Conservation (phyloP, 164 flowering plant species). For the Vitis vinifera region DNA sequence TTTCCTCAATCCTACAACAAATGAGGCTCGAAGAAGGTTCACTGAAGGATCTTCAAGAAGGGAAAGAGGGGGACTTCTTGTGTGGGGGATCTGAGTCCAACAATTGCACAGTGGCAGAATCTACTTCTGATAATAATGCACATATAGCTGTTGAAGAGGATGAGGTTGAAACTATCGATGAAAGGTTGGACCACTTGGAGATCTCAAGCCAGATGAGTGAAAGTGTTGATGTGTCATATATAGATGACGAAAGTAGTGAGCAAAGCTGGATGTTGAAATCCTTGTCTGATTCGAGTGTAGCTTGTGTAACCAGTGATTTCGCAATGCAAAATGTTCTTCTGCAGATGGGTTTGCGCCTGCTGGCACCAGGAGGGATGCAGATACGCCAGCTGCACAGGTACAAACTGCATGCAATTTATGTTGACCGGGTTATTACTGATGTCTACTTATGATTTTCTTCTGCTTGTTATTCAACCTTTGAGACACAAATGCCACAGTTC, state of each 20-base stretch:
- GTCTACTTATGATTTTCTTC: not conserved
- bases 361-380: constrained; percentile 96
- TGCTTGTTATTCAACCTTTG: not conserved
- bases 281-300: constrained; percentile 88
- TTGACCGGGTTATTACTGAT: not conserved
- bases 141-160: constrained; percentile 24
- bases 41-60: constrained; percentile 18
- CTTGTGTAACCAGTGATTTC: constrained; percentile 88
- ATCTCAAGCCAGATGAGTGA: constrained; percentile 47
- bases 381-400: constrained; percentile 93
- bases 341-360: constrained; percentile 90
- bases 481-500: too few relatives aligned
- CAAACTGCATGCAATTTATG: not conserved
- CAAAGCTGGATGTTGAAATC: constrained; percentile 87
- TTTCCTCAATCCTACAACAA: constrained; percentile 44
- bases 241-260: constrained; percentile 73
- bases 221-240: constrained; percentile 43
- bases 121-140: constrained; percentile 5
- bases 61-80: constrained; percentile 4
- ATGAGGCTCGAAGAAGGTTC: constrained; percentile 60
- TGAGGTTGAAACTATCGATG: constrained; percentile 23
- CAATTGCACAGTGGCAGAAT: constrained; percentile 4
- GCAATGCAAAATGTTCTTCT: constrained; percentile 98
- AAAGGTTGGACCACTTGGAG: constrained; percentile 46
- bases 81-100: constrained; percentile 7